These are phyloP conservation scores for Hypoxylon sp. DNA, from an alignment of 2,329 filamentous ascomycete species.

Conservation along the genomic window DNA sequence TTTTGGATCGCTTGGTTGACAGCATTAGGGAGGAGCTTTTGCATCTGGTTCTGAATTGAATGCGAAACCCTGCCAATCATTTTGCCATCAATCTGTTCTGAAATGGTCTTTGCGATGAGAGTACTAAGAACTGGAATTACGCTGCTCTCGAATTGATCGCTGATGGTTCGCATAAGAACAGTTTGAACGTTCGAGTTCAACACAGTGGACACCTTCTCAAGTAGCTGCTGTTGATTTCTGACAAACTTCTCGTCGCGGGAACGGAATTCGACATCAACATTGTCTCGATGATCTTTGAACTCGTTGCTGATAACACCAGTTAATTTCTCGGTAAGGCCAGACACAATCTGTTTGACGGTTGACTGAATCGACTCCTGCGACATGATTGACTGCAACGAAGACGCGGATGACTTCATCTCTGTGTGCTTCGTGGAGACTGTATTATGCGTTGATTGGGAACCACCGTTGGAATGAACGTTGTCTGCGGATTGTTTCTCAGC, in stretches of 20 bases:
- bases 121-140: constrained; percentile 82
- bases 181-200: constrained; percentile 76
- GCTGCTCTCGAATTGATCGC: constrained; percentile 79
- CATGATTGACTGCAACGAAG: constrained; percentile 47
- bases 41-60: constrained; percentile 80
- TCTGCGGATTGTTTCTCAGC: constrained; percentile 61
- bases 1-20: constrained; percentile 79
- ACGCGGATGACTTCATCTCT: constrained; percentile 50
- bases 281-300: constrained; percentile 74
- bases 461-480: constrained; percentile 60
- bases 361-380: constrained; percentile 65
- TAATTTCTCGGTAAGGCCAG: constrained; percentile 65
- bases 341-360: constrained; percentile 69
- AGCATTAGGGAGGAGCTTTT: constrained; percentile 76
- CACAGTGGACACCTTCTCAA: constrained; percentile 72
- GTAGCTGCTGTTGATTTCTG: constrained; percentile 67
- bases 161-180: constrained; percentile 82
- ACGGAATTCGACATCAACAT: constrained; percentile 75
- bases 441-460: constrained; percentile 56
- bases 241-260: constrained; percentile 67
- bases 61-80: constrained; percentile 77
- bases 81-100: constrained; percentile 78
- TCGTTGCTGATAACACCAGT: constrained; percentile 62
- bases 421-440: constrained; percentile 54
- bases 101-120: constrained; percentile 76